Evolutionary conservation across 352 stramenopile genomes (phyloP).

Genomic region (Pythium graminicola): DNA sequence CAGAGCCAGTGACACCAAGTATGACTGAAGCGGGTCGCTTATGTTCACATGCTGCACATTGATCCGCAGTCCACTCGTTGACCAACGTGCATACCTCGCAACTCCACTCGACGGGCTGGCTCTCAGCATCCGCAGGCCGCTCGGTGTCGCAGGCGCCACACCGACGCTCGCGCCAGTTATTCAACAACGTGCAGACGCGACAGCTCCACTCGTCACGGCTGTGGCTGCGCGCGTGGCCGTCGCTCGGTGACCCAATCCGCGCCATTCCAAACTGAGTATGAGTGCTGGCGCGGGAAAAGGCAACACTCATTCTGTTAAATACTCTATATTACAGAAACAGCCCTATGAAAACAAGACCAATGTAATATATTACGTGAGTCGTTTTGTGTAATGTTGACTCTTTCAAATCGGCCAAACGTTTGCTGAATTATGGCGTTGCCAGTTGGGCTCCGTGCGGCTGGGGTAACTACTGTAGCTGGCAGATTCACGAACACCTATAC

Average conservation of each 20-base stretch:
- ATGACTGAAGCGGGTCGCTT: constrained; percentile 1
- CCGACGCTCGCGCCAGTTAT: constrained; percentile 33
- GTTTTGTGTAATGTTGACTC: too few species aligned
- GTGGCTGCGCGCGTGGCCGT: neutral
- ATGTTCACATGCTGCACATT: constrained; percentile 12
- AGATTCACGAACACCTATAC: too few species aligned
- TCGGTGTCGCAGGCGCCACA: constrained; percentile 52
- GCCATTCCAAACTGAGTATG: constrained; percentile 1
- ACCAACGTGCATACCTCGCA: constrained; percentile 12
- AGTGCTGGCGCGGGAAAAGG: constrained; percentile 10
- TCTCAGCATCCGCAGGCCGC: constrained; percentile 18
- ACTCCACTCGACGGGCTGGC: constrained; percentile 7
- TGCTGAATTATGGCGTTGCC: too few species aligned
- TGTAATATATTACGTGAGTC: too few species aligned
- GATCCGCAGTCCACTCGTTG: constrained; percentile 13
- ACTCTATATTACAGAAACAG: neutral
- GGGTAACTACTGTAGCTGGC: too few species aligned
- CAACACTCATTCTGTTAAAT: constrained; percentile 13
- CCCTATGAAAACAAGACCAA: too few species aligned
- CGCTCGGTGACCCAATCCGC: neutral
- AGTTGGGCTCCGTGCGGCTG: too few species aligned
- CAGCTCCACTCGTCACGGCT: constrained; percentile 51
- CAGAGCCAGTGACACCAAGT: neutral
- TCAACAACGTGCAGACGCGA: constrained; percentile 60
- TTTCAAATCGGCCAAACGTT: too few species aligned